A percentile compares a stretch with the other conserved stretches of the same genome.
Conservation (phyloP, 371 early-diverging fungal genomes). For the Coemansia sp. region DNA sequence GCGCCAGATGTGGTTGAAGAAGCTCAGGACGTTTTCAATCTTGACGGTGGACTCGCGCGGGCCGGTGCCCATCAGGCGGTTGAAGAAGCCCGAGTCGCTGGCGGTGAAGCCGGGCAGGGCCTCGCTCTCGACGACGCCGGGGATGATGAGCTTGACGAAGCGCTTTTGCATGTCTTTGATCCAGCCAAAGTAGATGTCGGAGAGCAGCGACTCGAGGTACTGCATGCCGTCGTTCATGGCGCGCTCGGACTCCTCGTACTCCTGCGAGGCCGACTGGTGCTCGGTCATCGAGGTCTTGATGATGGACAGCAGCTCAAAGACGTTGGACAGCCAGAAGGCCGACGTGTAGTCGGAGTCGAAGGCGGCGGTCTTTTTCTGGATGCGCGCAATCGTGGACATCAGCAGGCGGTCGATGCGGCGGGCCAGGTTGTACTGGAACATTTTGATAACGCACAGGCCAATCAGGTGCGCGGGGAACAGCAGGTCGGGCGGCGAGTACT, state of each 20-base stretch:
- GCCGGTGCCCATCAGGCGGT: constrained; percentile 71
- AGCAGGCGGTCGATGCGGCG: constrained; percentile 78
- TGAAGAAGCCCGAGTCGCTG: constrained; percentile 86
- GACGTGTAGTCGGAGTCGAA: constrained; percentile 71
- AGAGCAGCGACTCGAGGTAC: constrained; percentile 60
- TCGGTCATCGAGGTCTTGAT: constrained; percentile 56
- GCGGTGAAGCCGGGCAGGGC: constrained; percentile 87
- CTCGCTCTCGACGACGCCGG: constrained; percentile 91
- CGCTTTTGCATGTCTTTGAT: constrained; percentile 93
- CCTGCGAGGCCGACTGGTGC: constrained; percentile 50
- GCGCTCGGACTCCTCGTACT: constrained; percentile 53
- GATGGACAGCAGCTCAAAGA: constrained; percentile 82
- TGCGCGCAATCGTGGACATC: constrained; percentile 82
- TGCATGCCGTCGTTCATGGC: constrained; percentile 55
- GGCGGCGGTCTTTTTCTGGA: constrained; percentile 73
- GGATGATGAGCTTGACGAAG: constrained; percentile 88
- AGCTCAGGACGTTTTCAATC: constrained; percentile 90
- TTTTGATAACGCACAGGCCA: constrained; percentile 79
- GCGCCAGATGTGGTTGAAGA: constrained; percentile 86
- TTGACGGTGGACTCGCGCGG: constrained; percentile 73
- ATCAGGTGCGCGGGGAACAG: constrained; percentile 94
- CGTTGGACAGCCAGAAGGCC: constrained; percentile 93
- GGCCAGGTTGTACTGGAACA: constrained; percentile 83
- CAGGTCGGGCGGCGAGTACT: constrained; percentile 75
- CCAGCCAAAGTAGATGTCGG: constrained; percentile 78